Evolutionary conservation across 139 green algal genomes (phyloP), one percentile per base, ranked within the genome.

Genomic region (Picochlorum sp.): DNA sequence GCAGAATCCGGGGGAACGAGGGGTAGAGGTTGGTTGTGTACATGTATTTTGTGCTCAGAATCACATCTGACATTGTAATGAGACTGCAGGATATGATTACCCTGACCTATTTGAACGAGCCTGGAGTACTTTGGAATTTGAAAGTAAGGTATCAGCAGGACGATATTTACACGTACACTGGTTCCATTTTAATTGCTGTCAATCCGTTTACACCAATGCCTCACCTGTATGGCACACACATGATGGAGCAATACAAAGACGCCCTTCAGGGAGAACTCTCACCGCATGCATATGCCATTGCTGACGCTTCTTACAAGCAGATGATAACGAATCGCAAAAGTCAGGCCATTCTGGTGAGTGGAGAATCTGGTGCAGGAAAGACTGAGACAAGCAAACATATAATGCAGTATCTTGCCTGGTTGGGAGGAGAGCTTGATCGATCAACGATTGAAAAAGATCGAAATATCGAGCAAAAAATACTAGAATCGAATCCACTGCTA

Each of bases 361-460:
- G 94, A 6, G 94, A 99, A 81, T 94, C 81, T 20, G 94, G 94
- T 26, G 94, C 94, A n/a, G 94, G 94, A 20, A 99, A 99, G 75
- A 99, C 94, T 24, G 94, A 99, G 82, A 99, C 94, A 31, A 92
- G 85, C 70, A 99, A 99, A 81, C 82, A 97, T 11, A 94, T 99
- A 66, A 99, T 99, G 94, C 81, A 94, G 64, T 95, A 95, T 59
- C 65, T 95, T 44, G 88, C 88, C 0, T 92, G 85, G 74, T 84
- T 90, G 74, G 87, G 88, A 10, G 85, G 86, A 1, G 88, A 90
- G 68, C 67, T 71, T 37, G 57, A 59, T 3, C 51, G 52, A 16
- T 64, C 49, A 2, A 57, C 30, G 15, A 57, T 55, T 30, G 45
- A 74, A 13, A 75, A 75, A 57, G 69, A 67, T 10, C 61, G 75